phyloP scores from a whole-genome alignment of 2,329 filamentous ascomycete species.

The Aspergillus sp. region DNA sequence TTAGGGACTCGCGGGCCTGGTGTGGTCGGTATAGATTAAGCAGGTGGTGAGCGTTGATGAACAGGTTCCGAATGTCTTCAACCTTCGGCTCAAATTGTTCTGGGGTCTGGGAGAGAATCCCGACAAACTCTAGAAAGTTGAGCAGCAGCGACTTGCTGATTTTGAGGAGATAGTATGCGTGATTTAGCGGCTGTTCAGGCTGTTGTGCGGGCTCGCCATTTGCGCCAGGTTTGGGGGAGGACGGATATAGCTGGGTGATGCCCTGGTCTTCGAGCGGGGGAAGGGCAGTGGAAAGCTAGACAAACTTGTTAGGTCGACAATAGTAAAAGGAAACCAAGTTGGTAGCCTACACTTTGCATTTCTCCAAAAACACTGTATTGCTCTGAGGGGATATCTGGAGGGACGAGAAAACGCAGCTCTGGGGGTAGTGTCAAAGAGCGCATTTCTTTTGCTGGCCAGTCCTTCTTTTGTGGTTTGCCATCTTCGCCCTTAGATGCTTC shows the following conservation, averaged over 20 bases:
- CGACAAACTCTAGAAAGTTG: slow-evolving; percentile 83
- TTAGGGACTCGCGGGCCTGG: slow-evolving; percentile 84
- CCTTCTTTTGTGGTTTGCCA: slow-evolving; percentile 30
- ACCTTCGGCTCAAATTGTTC: slow-evolving; percentile 69
- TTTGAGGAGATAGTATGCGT: slow-evolving; percentile 65
- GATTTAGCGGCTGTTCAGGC: slow-evolving; percentile 47
- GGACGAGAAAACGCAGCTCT: slow-evolving; percentile 75
- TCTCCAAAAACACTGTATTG: slow-evolving; percentile 74
- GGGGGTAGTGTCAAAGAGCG: slow-evolving; percentile 57
- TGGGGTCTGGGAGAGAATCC: slow-evolving; percentile 68
- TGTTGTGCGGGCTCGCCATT: slow-evolving; percentile 48
- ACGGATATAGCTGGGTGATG: slow-evolving; percentile 69
- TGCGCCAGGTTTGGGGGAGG: slow-evolving; percentile 52
- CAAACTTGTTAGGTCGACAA: not conserved
- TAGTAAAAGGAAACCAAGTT: no score
- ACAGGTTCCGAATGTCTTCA: slow-evolving; percentile 73
- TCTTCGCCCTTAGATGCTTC: slow-evolving; percentile 32
- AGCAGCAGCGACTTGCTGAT: slow-evolving; percentile 82
- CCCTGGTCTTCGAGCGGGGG: slow-evolving; percentile 68
- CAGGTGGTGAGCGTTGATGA: slow-evolving; percentile 89
- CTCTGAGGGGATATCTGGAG: slow-evolving; percentile 74
- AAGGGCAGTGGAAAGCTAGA: slow-evolving; percentile 57
- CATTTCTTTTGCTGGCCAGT: slow-evolving; percentile 35
- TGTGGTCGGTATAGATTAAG: slow-evolving; percentile 94
- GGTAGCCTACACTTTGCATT: slow-evolving; percentile 54